Base-by-base conservation (phyloP, 306 rosid genomes). In the Rosa rugosa region DNA sequence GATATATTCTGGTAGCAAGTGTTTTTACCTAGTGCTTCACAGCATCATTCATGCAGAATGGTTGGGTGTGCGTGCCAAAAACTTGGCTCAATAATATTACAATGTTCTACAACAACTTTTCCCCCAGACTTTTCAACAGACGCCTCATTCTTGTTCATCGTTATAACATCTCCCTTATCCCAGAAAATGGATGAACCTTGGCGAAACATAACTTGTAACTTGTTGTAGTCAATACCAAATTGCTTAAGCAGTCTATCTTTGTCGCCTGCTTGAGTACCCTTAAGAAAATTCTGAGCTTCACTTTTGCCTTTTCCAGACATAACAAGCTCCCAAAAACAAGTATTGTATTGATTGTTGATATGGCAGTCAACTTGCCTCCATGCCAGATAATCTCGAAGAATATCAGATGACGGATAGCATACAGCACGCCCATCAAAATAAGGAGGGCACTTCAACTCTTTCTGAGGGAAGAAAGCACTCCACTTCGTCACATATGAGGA, bases 351-450 rank as follows among this genome's bases (percentile, higher is more conserved):
- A 77, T 90, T 90, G 82, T 93, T 93, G 84, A 93, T 91, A 88
- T 93, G 97, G 73, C 97, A 91, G 88, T 91, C 97, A 60, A 93
- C 98, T 84, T 90, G 98, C 81, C 98, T 92, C 97, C 97, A 90
- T 1, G 94, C 85, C 38, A 90, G 91, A 86, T 92, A 92, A 83
- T 94, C 97, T 25, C 75, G 77, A 65, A 94, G 84, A 83, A 90
- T 92, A 85, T 90, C 85, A 34, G 73, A 62, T 34, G 98, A 82
- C 5, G 96, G 98, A 76, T 92, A 92, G 82, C 97, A 94, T 42
- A 94, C 93, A 65, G 91, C 93, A 79, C 97, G 90, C 47, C 89
- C 96, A 81, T 94, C 97, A 79, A 94, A 94, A 57, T 86, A 83
- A 68, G 97, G 97, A 76, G 87, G 83, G 82, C 83, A 90, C 54